Evolutionary conservation across 2,329 filamentous ascomycete genomes (phyloP), one percentile per base, ranked within the genome.

Genomic region (Cladosporium halotolerans): DNA sequence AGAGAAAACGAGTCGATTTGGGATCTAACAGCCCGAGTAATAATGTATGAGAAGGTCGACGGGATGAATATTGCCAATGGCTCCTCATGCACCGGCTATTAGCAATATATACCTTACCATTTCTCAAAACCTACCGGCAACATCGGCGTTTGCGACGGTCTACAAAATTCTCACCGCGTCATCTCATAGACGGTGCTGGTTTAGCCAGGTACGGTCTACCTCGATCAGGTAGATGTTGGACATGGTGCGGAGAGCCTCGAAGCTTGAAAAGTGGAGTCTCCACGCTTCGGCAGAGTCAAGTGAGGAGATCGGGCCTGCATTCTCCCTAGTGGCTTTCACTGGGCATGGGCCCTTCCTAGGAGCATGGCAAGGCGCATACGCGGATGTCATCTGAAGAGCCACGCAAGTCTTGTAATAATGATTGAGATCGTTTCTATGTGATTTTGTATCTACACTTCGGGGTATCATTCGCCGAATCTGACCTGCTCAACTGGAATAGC

Each of bases 401-500:
- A 28, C 23, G 23, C 23, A 28, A 28, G 7, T 28, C 3, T 28
- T 28, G 2, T 7, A 28, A 28, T 7, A 7, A 18, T 18, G 16
- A 18, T 2, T 18, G 23, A 28, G 7, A 38, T 48, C 28, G 10
- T 40, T 28, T 49, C 2, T 28, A 28, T 28, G 23, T 5, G 4
- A 28, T 28, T 28, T 28, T 28, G 14, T 38, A 6, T 32, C 16
- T 49, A 19, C 14, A 9, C 38, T 14, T 14, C 33, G 23, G 36
- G 40, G 42, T 44, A 44, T 44, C 42, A 44, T 43, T 28, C 23
- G 23, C 23, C 23, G 23, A 28, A 28, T 28, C 4, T 28, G 23
- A 28, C 23, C 3, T 19, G 13, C 18, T 65, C 58, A 68, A 45
- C 59, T 68, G 9, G 88, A 92, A 71, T 90, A 93, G 66, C 91